Evolutionary conservation across 331 rosid species (phyloP).

Genomic region (Quercus lobata): DNA sequence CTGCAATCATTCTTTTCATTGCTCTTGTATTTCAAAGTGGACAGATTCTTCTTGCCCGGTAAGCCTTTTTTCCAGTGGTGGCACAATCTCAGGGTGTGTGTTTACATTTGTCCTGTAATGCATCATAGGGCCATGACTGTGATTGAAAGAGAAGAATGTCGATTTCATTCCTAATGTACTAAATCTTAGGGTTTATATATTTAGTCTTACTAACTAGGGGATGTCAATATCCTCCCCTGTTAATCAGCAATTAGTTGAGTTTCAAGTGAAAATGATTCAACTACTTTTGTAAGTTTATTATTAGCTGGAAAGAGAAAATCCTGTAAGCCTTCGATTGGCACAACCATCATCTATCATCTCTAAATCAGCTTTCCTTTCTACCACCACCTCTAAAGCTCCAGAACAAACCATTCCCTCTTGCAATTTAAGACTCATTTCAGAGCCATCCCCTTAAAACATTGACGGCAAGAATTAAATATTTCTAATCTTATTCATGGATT

Average conservation of each 20-base stretch:
- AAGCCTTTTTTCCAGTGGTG: constrained; percentile 23
- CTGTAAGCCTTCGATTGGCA: background rate
- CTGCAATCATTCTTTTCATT: constrained; percentile 96
- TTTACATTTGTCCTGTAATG: background rate
- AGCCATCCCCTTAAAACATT: no score
- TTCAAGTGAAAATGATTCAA: background rate
- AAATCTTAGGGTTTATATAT: background rate
- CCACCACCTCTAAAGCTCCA: background rate
- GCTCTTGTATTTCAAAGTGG: constrained; percentile 95
- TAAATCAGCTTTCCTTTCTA: background rate
- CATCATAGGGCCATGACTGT: background rate
- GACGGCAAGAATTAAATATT: no score
- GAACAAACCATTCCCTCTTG: background rate
- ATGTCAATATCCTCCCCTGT: background rate
- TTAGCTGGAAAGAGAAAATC: background rate
- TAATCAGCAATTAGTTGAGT: background rate
- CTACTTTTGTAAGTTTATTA: background rate
- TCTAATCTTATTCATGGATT: no score
- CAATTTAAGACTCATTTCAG: background rate
- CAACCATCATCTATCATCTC: background rate
- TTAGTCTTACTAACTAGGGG: background rate
- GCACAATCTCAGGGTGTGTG: background rate
- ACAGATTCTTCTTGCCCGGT: constrained; percentile 98
- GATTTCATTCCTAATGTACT: constrained; percentile 12
- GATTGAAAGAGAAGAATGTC: background rate